Conservation (phyloP, 305 asterid species). For the Withania somnifera region DNA sequence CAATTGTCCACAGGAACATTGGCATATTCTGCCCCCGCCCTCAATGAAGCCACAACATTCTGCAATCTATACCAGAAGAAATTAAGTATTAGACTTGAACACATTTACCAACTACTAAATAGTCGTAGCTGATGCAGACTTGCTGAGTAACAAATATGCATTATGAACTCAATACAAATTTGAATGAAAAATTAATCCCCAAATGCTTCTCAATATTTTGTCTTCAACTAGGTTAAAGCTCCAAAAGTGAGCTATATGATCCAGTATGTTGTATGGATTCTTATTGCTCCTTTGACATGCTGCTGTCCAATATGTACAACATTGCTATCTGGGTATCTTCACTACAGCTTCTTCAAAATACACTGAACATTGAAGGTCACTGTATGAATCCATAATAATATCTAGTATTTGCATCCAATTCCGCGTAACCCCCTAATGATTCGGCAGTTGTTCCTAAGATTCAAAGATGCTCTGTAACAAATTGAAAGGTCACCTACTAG, state of each 20-base stretch:
- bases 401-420: neutral
- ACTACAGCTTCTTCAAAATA: neutral
- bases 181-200: neutral
- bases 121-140: neutral
- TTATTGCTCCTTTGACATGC: neutral
- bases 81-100: neutral
- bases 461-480: neutral
- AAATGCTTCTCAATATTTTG: neutral
- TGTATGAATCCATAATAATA: neutral
- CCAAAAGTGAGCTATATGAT: neutral
- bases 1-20: slow-evolving; percentile 46
- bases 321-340: neutral
- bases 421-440: neutral
- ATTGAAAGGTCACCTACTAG: neutral
- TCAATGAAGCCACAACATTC: slow-evolving; percentile 50
- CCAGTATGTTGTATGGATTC: neutral
- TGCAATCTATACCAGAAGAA: slow-evolving; percentile 41
- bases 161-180: neutral
- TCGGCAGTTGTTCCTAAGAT: neutral
- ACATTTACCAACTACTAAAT: neutral
- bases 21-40: slow-evolving; percentile 84
- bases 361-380: neutral
- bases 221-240: neutral
- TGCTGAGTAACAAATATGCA: neutral
- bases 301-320: neutral